Conservation (phyloP, 148 eudicot genomes). For the Arbutus unedo region DNA sequence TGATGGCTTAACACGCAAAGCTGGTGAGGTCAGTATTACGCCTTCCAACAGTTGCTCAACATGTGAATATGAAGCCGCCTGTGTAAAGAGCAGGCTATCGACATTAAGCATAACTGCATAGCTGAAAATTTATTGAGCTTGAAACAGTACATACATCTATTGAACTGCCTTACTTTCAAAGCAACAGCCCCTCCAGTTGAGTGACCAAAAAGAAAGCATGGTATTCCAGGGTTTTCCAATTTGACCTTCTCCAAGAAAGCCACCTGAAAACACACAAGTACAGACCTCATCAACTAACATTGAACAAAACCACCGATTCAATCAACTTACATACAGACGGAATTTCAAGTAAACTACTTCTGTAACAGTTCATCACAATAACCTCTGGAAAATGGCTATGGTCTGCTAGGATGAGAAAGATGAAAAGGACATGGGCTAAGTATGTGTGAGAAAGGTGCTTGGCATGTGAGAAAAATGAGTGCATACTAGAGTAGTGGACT, state of each 20-base stretch:
- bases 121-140: background rate
- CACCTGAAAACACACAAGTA: slow-evolving; percentile 35
- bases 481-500: background rate
- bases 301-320: background rate
- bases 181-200: slow-evolving; percentile 94
- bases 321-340: slow-evolving; percentile 3
- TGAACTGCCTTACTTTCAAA: slow-evolving; percentile 50
- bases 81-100: slow-evolving; percentile 8
- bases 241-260: slow-evolving; percentile 69
- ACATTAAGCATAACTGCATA: background rate
- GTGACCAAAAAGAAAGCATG: slow-evolving; percentile 91
- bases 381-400: background rate
- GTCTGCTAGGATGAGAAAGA: background rate
- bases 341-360: slow-evolving; percentile 12
- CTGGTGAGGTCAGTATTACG: slow-evolving; percentile 87
- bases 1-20: slow-evolving; percentile 83
- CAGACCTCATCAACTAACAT: slow-evolving; percentile 13
- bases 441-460: background rate
- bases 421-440: background rate
- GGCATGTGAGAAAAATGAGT: background rate
- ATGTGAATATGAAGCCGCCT: slow-evolving; percentile 59
- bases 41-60: slow-evolving; percentile 67
- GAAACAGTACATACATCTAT: background rate
- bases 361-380: slow-evolving; percentile 3
- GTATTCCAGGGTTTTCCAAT: slow-evolving; percentile 65